Conservation (phyloP, 2,329 filamentous ascomycete species). For the Sporothrix pallida region DNA sequence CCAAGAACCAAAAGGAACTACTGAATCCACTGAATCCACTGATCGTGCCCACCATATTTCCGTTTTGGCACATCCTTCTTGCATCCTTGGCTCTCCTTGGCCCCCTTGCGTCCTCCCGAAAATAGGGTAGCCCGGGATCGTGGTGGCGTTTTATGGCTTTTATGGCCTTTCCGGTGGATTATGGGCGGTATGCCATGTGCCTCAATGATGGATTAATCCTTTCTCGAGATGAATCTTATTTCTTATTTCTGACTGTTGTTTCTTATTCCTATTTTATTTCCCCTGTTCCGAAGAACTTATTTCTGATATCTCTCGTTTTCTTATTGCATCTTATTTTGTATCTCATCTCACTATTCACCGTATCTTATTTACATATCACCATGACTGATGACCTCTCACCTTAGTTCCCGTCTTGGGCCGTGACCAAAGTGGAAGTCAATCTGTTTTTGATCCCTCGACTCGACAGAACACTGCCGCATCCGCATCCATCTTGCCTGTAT, state of each 20-base stretch:
- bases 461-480: too few species aligned
- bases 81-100: background rate
- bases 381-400: background rate
- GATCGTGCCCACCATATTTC: background rate
- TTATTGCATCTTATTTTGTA: too few species aligned
- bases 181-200: background rate
- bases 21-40: too few species aligned
- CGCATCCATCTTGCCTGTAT: too few species aligned
- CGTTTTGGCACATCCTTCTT: background rate
- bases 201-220: background rate
- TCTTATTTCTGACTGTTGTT: background rate
- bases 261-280: too few species aligned
- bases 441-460: background rate
- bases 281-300: too few species aligned
- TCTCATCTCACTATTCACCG: too few species aligned
- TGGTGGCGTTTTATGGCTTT: background rate
- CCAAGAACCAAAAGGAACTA: too few species aligned
- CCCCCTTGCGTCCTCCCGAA: conserved; percentile 4
- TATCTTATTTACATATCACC: background rate
- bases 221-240: background rate
- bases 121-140: conserved; percentile 12
- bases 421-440: background rate
- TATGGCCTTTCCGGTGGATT: background rate
- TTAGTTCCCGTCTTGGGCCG: background rate
- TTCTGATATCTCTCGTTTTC: too few species aligned